These are phyloP conservation scores for Thelephora ganbajun DNA, from an alignment of 768 basidiomycete genomes.

Conservation along the genomic window DNA sequence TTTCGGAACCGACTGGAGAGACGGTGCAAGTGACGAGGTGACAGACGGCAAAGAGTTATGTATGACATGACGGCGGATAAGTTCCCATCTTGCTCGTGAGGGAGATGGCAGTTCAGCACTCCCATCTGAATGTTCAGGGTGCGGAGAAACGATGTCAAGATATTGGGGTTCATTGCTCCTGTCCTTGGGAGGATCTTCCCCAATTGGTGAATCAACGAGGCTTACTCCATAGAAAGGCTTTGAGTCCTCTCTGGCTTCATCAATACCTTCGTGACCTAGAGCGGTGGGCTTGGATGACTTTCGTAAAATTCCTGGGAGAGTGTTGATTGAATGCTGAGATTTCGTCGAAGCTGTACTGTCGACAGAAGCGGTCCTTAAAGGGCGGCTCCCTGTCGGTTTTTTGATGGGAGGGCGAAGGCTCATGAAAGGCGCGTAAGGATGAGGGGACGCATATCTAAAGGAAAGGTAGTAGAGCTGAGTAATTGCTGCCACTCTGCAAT, in stretches of 20 bases:
- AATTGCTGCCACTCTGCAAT: too few relatives aligned
- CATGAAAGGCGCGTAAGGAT: neutral
- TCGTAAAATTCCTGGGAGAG: neutral
- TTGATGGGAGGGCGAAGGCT: neutral
- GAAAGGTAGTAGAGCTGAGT: too few relatives aligned
- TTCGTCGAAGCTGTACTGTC: neutral
- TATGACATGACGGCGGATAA: neutral
- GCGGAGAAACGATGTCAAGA: neutral
- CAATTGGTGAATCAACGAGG: neutral
- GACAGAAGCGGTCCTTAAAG: neutral
- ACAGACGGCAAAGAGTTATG: neutral
- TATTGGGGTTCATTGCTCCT: neutral
- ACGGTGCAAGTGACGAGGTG: neutral
- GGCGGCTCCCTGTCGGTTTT: neutral
- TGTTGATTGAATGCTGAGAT: neutral
- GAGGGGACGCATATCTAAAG: too few relatives aligned
- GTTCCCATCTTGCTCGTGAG: neutral
- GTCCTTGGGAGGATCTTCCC: neutral
- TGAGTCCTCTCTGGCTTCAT: neutral
- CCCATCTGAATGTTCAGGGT: neutral
- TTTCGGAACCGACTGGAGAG: neutral
- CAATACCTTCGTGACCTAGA: neutral
- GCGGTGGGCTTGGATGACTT: neutral
- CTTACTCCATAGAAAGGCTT: neutral
- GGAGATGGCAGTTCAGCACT: neutral